phyloP scores from a whole-genome alignment of 2,329 filamentous ascomycete species.

The Zalaria sp. region DNA sequence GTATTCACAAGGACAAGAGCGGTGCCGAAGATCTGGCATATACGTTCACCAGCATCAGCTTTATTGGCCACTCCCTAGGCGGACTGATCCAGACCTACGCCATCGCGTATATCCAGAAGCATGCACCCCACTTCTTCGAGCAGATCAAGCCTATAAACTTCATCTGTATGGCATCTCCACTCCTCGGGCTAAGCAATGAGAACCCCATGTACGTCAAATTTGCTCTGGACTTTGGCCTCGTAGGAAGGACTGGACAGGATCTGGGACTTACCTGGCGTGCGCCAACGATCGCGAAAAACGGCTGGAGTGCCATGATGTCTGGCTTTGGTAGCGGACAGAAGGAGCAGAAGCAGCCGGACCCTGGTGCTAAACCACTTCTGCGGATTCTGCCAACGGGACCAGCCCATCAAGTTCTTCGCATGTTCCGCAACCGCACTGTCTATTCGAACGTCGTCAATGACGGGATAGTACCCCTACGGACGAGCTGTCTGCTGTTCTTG shows the following conservation, averaged over 20 bases:
- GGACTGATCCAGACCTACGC: constrained; percentile 87
- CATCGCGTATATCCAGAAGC: constrained; percentile 91
- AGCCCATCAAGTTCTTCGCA: constrained; percentile 71
- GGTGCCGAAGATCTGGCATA: constrained; percentile 46
- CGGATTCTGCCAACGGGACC: constrained; percentile 84
- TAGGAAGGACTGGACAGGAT: constrained; percentile 92
- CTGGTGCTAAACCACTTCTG: constrained; percentile 76
- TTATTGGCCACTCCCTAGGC: constrained; percentile 82
- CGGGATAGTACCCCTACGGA: constrained; percentile 86
- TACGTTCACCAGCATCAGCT: constrained; percentile 86
- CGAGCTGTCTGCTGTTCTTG: constrained; percentile 88
- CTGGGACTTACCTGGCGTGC: constrained; percentile 88
- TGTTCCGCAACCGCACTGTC: constrained; percentile 79
- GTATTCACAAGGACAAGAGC: constrained; percentile 36
- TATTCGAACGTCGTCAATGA: constrained; percentile 98
- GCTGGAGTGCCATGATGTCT: constrained; percentile 78
- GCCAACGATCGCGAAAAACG: constrained; percentile 69
- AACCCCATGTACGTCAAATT: constrained; percentile 97
- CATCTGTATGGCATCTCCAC: constrained; percentile 72
- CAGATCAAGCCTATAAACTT: constrained; percentile 82
- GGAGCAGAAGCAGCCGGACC: constrained; percentile 41
- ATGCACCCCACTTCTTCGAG: constrained; percentile 82
- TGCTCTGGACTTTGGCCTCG: constrained; percentile 86
- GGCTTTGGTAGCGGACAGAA: constrained; percentile 52
- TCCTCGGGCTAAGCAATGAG: constrained; percentile 87